Evolutionary conservation across 352 stramenopile species (phyloP).

Genomic region (Phytophthora chlamydospora): DNA sequence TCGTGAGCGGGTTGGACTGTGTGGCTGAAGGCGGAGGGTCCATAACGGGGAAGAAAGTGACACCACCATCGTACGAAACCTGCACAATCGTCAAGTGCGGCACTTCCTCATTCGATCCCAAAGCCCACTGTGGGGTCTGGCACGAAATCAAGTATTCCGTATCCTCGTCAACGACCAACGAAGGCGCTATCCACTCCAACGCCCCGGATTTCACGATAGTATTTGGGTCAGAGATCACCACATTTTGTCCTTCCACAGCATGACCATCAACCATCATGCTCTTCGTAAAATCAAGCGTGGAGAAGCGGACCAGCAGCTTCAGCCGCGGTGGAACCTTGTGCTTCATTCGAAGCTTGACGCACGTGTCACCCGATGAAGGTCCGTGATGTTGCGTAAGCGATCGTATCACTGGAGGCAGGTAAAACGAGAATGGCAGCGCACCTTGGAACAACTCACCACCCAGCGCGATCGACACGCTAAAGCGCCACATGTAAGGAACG

Average conservation of each 20-base stretch:
- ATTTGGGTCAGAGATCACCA: neutral
- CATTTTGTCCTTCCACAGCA: neutral
- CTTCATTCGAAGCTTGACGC: conserved; percentile 71
- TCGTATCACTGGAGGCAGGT: conserved; percentile 63
- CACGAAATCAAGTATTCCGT: conserved; percentile 54
- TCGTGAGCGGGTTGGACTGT: conserved; percentile 32
- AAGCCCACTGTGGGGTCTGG: conserved; percentile 50
- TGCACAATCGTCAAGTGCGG: conserved; percentile 73
- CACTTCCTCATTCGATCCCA: conserved; percentile 22
- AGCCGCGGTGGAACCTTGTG: conserved; percentile 60
- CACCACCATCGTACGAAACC: conserved; percentile 68
- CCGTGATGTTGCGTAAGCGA: conserved; percentile 75
- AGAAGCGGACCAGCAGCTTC: conserved; percentile 61
- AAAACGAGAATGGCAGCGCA: conserved; percentile 52
- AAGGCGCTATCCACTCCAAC: neutral
- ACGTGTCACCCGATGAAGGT: conserved; percentile 59
- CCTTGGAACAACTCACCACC: conserved; percentile 55
- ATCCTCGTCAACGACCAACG: conserved; percentile 24
- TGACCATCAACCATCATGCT: conserved; percentile 24
- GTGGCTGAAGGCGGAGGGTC: conserved; percentile 12
- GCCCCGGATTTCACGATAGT: neutral
- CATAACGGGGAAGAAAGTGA: conserved; percentile 35
- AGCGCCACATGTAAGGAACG: conserved; percentile 33
- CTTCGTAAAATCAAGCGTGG: conserved; percentile 37
- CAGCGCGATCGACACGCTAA: conserved; percentile 50